Evolutionary conservation across 441 rosid genomes (phyloP).

Genomic region (Adansonia grandidieri): DNA sequence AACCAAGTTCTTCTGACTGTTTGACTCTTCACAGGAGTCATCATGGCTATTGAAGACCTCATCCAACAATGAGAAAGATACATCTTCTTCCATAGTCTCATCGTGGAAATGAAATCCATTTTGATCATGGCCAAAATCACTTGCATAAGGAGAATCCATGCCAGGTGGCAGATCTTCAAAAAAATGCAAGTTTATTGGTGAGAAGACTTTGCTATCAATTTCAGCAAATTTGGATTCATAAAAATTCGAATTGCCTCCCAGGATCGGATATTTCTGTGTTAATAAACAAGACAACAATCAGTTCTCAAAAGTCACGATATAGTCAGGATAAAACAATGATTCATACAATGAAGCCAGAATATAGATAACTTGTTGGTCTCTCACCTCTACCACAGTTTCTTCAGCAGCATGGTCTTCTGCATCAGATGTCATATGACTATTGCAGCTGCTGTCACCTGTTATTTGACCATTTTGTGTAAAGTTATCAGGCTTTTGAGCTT

Average conservation of each 20-base stretch:
- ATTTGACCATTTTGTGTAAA: conserved; percentile 34
- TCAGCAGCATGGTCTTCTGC: conserved; percentile 53
- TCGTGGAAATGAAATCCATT: conserved; percentile 53
- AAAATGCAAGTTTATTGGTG: conserved; percentile 45
- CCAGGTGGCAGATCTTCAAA: conserved; percentile 39
- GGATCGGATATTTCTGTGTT: conserved; percentile 41
- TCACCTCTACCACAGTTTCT: conserved; percentile 52
- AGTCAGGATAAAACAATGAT: not conserved
- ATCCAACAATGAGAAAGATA: conserved; percentile 51
- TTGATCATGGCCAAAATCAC: conserved; percentile 62
- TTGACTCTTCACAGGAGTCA: conserved; percentile 52
- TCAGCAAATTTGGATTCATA: conserved; percentile 37
- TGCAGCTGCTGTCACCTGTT: conserved; percentile 45
- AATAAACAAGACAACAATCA: conserved; percentile 21
- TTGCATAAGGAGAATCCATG: conserved; percentile 60
- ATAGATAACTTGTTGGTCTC: not conserved
- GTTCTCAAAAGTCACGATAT: not conserved
- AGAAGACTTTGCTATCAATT: conserved; percentile 44
- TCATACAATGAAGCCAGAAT: not conserved
- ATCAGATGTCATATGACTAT: conserved; percentile 57
- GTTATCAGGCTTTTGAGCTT: conserved; percentile 33
- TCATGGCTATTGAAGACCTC: conserved; percentile 52
- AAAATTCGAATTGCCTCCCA: conserved; percentile 32
- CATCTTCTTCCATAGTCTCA: conserved; percentile 58
- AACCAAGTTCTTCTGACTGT: conserved; percentile 36